phyloP scores from a whole-genome alignment of 495 filamentous ascomycete genomes.

The Neurospora sp. region DNA sequence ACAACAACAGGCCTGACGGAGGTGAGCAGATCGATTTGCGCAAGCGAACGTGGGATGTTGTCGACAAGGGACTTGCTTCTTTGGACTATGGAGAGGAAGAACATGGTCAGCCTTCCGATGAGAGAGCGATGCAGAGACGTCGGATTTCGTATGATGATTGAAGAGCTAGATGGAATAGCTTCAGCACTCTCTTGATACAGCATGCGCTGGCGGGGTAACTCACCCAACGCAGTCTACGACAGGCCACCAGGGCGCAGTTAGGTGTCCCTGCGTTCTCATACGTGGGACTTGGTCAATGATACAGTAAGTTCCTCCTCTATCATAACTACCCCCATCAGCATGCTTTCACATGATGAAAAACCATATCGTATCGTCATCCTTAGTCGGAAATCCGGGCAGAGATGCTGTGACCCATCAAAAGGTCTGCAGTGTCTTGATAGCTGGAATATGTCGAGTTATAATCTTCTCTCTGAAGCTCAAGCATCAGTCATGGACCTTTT shows the following conservation, averaged over 20 bases:
- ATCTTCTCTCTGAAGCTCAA: slow-evolving; percentile 54
- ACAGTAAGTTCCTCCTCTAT: slow-evolving; percentile 2
- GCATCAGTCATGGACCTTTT: not conserved
- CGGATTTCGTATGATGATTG: slow-evolving; percentile 42
- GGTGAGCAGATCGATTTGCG: slow-evolving; percentile 43
- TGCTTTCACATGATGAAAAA: slow-evolving; percentile 44
- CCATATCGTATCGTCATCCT: slow-evolving; percentile 56
- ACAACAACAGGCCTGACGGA: slow-evolving; percentile 27
- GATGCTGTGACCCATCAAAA: slow-evolving; percentile 16
- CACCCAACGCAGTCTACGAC: not conserved
- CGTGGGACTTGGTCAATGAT: not conserved
- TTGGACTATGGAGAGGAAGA: slow-evolving; percentile 42
- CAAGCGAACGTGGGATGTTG: slow-evolving; percentile 49
- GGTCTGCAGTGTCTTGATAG: slow-evolving; percentile 14
- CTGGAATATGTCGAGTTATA: slow-evolving; percentile 42
- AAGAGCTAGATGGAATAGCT: not conserved
- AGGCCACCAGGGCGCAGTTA: not conserved
- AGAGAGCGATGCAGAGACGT: slow-evolving; percentile 28
- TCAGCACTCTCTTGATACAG: not conserved
- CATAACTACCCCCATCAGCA: not conserved
- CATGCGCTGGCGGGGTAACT: not conserved
- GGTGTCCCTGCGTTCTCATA: not conserved
- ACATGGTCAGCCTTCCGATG: slow-evolving; percentile 5
- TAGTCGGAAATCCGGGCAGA: slow-evolving; percentile 42
- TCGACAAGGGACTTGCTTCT: slow-evolving; percentile 40